Evolutionary conservation across 257 asterid species (phyloP), one percentile per base, ranked within the genome.

Genomic region (Solanum sitiens): DNA sequence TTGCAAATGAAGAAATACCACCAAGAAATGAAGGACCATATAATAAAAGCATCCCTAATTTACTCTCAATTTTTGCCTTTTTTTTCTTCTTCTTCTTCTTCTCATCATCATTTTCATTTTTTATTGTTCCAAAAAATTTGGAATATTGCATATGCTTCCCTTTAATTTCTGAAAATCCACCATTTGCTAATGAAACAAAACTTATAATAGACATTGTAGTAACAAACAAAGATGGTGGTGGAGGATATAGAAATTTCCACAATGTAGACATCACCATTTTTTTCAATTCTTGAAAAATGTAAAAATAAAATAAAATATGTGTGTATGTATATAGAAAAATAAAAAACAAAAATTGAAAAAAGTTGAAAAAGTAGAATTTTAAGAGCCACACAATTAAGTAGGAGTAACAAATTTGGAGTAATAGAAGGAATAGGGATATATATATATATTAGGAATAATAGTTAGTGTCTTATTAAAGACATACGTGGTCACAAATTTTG

Each of bases 71-170:
- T 88, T 77, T 84, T 1, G 89, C 85, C 86, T 2, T 53, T 53
- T 53, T 6, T 16, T 53, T 6, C 23, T 53, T 53, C 63, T 89
- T 37, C 9, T 63, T 37, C 18, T 63, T 27, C 6, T 63, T 32
- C 12, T 32, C n/a, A n/a, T n/a, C 40, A 9, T 23, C 92, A 83
- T 27, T 91, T 92, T 68, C 85, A 85, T 44, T 88, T 94, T 80
- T 47, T 27, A 15, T 30, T 80, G 85, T 45, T 80, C 25, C 85
- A 89, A 89, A 92, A 88, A 96, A 94, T 89, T 96, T 96, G 74
- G 99, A 94, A 87, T 96, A 96, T 70, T 92, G 93, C 86, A 96
- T 93, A 87, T 93, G 91, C 63, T 92, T 93, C 11, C 99, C 99
- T 37, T 40, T 79, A 21, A 86, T 73, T 89, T 95, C 98, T 72